Conservation (phyloP, 768 basidiomycete genomes). For the Pulveroboletus sp. region DNA sequence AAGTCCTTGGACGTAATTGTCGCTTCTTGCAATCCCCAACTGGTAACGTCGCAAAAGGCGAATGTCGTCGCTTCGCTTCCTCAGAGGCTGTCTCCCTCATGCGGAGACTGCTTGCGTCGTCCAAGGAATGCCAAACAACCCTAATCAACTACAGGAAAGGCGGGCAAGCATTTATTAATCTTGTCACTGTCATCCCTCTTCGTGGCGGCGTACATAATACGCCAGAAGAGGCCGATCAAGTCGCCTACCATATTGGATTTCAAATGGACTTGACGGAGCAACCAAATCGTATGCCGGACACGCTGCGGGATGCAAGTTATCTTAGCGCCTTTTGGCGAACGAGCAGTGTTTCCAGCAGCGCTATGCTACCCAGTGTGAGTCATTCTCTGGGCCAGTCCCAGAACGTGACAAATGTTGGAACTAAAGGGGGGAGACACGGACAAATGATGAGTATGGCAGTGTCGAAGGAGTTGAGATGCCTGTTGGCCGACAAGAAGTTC, state of each 20-base stretch:
- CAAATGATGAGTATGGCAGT: slow-evolving; percentile 36
- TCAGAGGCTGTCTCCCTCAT: slow-evolving; percentile 65
- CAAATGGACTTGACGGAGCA: slow-evolving; percentile 91
- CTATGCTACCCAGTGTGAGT: background rate
- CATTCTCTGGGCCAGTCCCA: slow-evolving; percentile 15
- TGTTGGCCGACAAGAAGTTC: slow-evolving; percentile 49
- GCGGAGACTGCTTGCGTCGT: slow-evolving; percentile 59
- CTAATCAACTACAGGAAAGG: slow-evolving; percentile 88
- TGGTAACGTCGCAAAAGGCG: slow-evolving; percentile 50
- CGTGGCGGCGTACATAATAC: slow-evolving; percentile 50
- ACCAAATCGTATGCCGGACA: slow-evolving; percentile 79
- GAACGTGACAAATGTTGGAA: slow-evolving; percentile 17
- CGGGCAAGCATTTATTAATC: slow-evolving; percentile 85
- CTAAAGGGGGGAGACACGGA: slow-evolving; percentile 23
- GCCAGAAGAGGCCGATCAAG: slow-evolving; percentile 60
- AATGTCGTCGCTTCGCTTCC: slow-evolving; percentile 58
- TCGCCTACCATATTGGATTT: slow-evolving; percentile 90
- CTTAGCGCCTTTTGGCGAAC: slow-evolving; percentile 35
- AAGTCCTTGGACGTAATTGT: slow-evolving; percentile 89
- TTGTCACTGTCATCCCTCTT: slow-evolving; percentile 89
- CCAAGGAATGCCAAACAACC: slow-evolving; percentile 86
- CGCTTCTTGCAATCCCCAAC: slow-evolving; percentile 84
- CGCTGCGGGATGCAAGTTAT: slow-evolving; percentile 75
- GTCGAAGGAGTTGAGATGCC: slow-evolving; percentile 50
- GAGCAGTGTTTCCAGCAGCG: background rate